A percentile compares a stretch with the other conserved stretches of the same genome.
Evolutionary conservation across 768 basidiomycete genomes (phyloP).

Genomic region (Pholiota microspora): DNA sequence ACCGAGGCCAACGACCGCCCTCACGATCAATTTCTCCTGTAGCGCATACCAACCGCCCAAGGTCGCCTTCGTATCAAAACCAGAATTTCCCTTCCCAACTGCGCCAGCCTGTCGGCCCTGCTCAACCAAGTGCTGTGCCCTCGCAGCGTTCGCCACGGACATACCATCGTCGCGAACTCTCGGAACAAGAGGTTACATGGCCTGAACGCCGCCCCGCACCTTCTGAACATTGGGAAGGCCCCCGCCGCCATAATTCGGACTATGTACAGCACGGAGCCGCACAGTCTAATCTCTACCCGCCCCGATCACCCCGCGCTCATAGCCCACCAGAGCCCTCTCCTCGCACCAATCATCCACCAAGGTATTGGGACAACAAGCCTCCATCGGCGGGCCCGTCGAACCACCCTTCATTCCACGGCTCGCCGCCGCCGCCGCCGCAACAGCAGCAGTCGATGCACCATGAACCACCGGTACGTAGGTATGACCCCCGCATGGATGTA

Average conservation of each 20-base stretch:
- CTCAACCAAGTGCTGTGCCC: constrained; percentile 39
- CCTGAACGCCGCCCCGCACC: constrained; percentile 3
- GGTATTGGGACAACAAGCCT: constrained; percentile 67
- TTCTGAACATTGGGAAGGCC: constrained; percentile 50
- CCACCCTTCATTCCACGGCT: constrained; percentile 27
- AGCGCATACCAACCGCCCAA: constrained; percentile 51
- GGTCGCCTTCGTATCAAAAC: constrained; percentile 53
- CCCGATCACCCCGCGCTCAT: constrained; percentile 38
- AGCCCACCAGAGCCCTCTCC: constrained; percentile 67
- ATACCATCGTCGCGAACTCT: constrained; percentile 8
- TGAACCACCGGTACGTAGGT: constrained; percentile 50
- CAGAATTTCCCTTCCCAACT: constrained; percentile 43
- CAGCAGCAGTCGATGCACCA: constrained; percentile 28
- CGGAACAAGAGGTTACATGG: constrained; percentile 6
- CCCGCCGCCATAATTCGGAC: constrained; percentile 38
- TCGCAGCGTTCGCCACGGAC: constrained; percentile 59
- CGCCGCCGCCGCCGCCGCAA: constrained; percentile 31
- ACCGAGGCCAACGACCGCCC: constrained; percentile 47
- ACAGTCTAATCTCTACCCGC: constrained; percentile 33
- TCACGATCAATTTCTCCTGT: constrained; percentile 64
- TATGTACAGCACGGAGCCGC: constrained; percentile 36
- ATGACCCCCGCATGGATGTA: constrained; percentile 62
- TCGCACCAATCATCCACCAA: constrained; percentile 41
- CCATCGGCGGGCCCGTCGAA: constrained; percentile 28
- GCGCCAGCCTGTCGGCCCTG: constrained; percentile 51